Evolutionary conservation across 2,329 filamentous ascomycete species (phyloP).

Genomic region (Ceratocystis lukuohia): DNA sequence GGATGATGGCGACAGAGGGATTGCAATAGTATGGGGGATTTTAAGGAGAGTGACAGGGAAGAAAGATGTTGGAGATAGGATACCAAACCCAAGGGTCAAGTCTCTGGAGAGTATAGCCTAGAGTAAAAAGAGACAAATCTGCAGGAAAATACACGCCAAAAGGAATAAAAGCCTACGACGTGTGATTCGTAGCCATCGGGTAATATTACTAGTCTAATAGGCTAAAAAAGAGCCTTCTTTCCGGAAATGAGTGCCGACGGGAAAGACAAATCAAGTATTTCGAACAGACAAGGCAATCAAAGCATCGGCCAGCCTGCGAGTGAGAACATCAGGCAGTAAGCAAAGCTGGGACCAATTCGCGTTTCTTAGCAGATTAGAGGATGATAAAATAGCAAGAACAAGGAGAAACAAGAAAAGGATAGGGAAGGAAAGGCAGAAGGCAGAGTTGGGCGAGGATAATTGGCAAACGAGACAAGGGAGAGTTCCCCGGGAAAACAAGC

Average conservation of each 20-base stretch:
- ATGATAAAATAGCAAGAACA: background rate
- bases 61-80: background rate
- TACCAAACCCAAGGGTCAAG: background rate
- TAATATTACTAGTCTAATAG: background rate
- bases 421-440: background rate
- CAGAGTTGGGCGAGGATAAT: background rate
- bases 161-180: background rate
- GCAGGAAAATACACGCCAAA: background rate
- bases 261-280: background rate
- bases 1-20: background rate
- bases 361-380: background rate
- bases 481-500: slow-evolving; percentile 1
- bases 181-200: background rate
- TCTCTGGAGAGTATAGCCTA: background rate
- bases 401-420: background rate
- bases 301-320: background rate
- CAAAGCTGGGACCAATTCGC: background rate
- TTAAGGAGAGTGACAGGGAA: background rate
- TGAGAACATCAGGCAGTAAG: background rate
- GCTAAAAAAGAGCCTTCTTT: background rate
- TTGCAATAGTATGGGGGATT: slow-evolving; percentile 1
- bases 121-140: background rate
- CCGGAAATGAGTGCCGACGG: slow-evolving; percentile 7
- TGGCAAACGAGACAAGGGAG: background rate
- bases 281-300: background rate